A percentile compares a stretch with the other conserved stretches of the same genome.
phyloP scores from a whole-genome alignment of 352 stramenopile species.

The Pythium vanterpoolii region DNA sequence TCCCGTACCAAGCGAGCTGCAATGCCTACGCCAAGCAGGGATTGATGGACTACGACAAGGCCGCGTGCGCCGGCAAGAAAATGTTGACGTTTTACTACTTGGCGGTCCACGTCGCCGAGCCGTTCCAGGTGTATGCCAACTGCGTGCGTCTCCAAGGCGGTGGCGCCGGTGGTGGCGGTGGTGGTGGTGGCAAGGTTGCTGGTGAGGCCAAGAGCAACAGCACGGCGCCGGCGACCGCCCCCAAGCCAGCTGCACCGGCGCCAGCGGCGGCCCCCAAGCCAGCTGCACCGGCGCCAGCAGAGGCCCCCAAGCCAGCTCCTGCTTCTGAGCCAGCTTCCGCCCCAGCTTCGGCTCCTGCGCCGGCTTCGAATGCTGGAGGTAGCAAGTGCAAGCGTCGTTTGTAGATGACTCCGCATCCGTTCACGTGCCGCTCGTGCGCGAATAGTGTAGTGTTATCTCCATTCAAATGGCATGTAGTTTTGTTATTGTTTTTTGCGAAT shows the following conservation, averaged over 20 bases:
- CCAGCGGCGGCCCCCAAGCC: background rate
- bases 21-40: conserved; percentile 4
- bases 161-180: background rate
- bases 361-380: background rate
- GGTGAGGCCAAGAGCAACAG: conserved; percentile 8
- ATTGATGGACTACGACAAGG: conserved; percentile 6
- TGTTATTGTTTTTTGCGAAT: too few relatives aligned
- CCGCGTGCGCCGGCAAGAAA: conserved; percentile 11
- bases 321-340: background rate
- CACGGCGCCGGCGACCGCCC: background rate
- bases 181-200: background rate
- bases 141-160: conserved; percentile 6
- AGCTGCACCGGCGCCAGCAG: background rate
- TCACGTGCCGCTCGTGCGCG: too few relatives aligned
- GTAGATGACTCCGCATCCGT: background rate
- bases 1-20: conserved; percentile 6
- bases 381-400: background rate
- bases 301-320: too few relatives aligned
- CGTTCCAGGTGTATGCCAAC: conserved; percentile 11
- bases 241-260: background rate
- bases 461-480: too few relatives aligned
- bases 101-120: conserved; percentile 9
- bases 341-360: background rate
- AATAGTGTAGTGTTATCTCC: too few relatives aligned
- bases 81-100: conserved; percentile 12